Evolutionary conservation across 352 stramenopile genomes (phyloP).

Genomic region (Phytopythium litorale): DNA sequence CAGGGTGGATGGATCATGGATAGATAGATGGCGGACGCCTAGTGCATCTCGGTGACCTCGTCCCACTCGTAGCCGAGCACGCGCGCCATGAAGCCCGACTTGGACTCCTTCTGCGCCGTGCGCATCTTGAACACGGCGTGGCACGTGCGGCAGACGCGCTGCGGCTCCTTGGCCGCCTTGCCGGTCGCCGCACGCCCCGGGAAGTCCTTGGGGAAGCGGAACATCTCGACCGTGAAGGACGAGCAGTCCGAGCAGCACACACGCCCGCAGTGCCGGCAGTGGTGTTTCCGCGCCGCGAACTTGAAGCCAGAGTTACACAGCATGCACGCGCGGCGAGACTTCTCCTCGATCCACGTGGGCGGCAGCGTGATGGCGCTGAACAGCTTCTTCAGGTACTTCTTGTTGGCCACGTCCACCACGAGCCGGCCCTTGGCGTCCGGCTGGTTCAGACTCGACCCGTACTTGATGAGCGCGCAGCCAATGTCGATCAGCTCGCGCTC

Average conservation of each 20-base stretch:
- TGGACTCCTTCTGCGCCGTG: conserved; percentile 76
- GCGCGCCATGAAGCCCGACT: conserved; percentile 78
- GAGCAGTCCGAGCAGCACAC: conserved; percentile 86
- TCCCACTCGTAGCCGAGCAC: conserved; percentile 87
- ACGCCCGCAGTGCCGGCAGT: conserved; percentile 83
- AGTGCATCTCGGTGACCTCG: conserved; percentile 44
- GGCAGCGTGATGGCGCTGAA: conserved; percentile 74
- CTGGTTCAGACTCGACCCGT: conserved; percentile 70
- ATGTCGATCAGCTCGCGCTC: conserved; percentile 82
- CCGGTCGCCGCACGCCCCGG: conserved; percentile 46
- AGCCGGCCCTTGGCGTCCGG: conserved; percentile 67
- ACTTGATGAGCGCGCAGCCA: conserved; percentile 61
- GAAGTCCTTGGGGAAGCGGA: conserved; percentile 83
- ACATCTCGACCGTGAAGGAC: conserved; percentile 73
- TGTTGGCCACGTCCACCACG: conserved; percentile 73
- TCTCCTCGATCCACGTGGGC: conserved; percentile 79
- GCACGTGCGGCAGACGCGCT: conserved; percentile 81
- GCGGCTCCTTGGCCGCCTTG: conserved; percentile 74
- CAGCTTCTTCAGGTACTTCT: conserved; percentile 81
- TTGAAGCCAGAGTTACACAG: conserved; percentile 68
- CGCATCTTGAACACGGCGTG: conserved; percentile 86
- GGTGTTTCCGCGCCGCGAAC: conserved; percentile 74
- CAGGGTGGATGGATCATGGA: background rate
- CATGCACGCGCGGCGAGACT: conserved; percentile 70
- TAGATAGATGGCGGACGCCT: background rate